Conservation (phyloP, 73 alveolate species). For the Paramecium bursaria region DNA sequence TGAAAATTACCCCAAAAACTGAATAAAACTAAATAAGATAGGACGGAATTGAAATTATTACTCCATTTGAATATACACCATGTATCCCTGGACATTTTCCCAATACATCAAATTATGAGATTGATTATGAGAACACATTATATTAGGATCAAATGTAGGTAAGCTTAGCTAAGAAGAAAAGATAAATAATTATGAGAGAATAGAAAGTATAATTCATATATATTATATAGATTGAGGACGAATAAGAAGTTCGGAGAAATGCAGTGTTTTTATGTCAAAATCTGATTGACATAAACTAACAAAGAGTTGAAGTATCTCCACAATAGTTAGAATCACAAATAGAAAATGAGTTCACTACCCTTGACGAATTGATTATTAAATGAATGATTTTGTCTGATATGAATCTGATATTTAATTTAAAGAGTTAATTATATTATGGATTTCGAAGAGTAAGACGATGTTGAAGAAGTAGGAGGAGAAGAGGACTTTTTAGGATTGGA, state of each 20-base stretch:
- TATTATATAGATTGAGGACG: constrained; percentile 13
- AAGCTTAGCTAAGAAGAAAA: constrained; percentile 36
- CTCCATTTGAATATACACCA: constrained; percentile 65
- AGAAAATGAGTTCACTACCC: constrained; percentile 35
- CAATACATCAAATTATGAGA: background rate
- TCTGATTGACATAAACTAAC: constrained; percentile 63
- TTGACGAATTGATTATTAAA: no score
- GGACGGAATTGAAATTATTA: constrained; percentile 11
- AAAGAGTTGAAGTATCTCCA: constrained; percentile 56
- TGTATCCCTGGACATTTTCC: constrained; percentile 54
- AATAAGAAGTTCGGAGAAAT: constrained; percentile 45
- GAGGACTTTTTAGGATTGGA: constrained; percentile 57
- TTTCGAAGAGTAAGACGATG: constrained; percentile 65
- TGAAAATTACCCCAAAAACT: background rate
- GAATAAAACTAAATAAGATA: constrained; percentile 1
- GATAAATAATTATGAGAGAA: constrained; percentile 56
- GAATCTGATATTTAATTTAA: no score
- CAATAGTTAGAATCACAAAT: constrained; percentile 8
- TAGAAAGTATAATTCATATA: constrained; percentile 14
- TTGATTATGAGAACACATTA: constrained; percentile 53
- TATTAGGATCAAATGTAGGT: constrained; percentile 28
- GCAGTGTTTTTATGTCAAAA: constrained; percentile 59
- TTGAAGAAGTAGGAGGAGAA: constrained; percentile 41
- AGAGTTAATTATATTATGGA: no score
- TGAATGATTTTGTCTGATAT: no score